These are phyloP conservation scores for Extremus antarcticus DNA, from an alignment of 495 filamentous ascomycete species.

Conservation along the genomic window DNA sequence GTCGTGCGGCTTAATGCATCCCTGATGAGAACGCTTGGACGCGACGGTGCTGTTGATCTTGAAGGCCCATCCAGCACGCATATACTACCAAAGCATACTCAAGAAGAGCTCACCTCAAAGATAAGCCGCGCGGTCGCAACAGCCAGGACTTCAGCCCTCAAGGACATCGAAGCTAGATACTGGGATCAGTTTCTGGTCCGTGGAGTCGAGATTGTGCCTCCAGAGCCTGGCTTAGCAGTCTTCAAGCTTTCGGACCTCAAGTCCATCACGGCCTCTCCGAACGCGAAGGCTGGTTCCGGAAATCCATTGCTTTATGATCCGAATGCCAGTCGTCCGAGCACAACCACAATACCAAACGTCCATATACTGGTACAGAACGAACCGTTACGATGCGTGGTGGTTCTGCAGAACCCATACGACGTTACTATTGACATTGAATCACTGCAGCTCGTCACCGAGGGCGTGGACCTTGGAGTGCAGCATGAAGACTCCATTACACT, in stretches of 20 bases:
- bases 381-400: conserved; percentile 61
- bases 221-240: conserved; percentile 44
- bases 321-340: conserved; percentile 6
- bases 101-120: conserved; percentile 66
- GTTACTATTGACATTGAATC: conserved; percentile 82
- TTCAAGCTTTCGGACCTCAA: conserved; percentile 51
- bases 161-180: conserved; percentile 65
- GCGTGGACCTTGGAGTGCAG: conserved; percentile 55
- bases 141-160: conserved; percentile 57
- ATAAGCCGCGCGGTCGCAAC: conserved; percentile 73
- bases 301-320: conserved; percentile 47
- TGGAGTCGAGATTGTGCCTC: conserved; percentile 56
- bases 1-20: conserved; percentile 78
- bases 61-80: conserved; percentile 26
- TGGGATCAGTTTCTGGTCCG: conserved; percentile 95
- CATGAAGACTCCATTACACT: conserved; percentile 57
- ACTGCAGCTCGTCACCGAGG: conserved; percentile 61
- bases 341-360: background rate
- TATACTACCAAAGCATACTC: conserved; percentile 67
- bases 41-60: conserved; percentile 27
- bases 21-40: conserved; percentile 65
- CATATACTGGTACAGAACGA: conserved; percentile 37
- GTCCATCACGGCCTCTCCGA: background rate
- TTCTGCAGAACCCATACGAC: conserved; percentile 87
- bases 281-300: background rate